A percentile compares a stretch with the other conserved stretches of the same genome.
These are phyloP conservation scores for Colletotrichum sp. DNA, from an alignment of 2,329 filamentous ascomycete species.

Conservation along the genomic window DNA sequence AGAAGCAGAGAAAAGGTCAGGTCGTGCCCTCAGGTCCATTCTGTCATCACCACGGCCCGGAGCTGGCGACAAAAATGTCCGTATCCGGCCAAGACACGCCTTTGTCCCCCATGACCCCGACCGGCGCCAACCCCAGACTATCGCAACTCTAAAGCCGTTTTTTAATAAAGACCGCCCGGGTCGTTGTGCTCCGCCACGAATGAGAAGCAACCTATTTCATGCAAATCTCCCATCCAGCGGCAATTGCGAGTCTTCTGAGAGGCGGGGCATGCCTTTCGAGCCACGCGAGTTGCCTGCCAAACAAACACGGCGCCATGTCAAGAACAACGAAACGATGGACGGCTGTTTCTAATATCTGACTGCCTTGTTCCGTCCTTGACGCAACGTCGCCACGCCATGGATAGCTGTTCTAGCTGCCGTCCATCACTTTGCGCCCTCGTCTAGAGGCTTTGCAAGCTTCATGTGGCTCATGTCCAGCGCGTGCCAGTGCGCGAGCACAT, in stretches of 20 bases:
- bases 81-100: not conserved
- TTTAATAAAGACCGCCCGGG: not conserved
- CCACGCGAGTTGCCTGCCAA: not conserved
- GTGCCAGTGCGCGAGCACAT: not conserved
- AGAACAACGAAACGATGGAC: not conserved
- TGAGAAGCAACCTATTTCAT: not conserved
- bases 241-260: conserved; percentile 36
- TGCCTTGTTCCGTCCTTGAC: not conserved
- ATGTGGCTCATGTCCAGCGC: not conserved
- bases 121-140: conserved; percentile 5
- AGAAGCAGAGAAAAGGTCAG: not conserved
- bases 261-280: not conserved
- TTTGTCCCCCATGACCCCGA: not conserved
- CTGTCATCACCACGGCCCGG: not conserved
- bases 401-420: not conserved
- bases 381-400: not conserved
- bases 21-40: not conserved
- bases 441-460: not conserved
- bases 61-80: not conserved
- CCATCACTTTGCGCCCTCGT: not conserved
- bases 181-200: not conserved
- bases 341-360: not conserved
- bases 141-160: not conserved
- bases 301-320: not conserved
- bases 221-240: conserved; percentile 29